Percentiles rank a stretch among this genome's conserved stretches.
These are phyloP conservation scores for Eimeria praecox DNA, from an alignment of 169 alveolate species.

Conservation along the genomic window DNA sequence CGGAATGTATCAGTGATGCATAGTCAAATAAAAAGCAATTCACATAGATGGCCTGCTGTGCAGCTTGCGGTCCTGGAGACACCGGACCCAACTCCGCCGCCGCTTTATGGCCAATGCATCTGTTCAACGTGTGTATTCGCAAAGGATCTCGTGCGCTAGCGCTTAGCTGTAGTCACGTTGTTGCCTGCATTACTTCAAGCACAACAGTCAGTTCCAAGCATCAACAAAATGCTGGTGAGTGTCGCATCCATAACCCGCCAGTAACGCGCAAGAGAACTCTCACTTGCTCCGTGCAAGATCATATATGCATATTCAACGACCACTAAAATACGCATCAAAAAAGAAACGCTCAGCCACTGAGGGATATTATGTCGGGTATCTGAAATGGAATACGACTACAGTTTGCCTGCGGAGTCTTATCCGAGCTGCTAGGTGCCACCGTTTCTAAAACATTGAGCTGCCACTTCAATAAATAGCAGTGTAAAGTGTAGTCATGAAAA, in stretches of 20 bases:
- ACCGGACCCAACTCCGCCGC: conserved; percentile 26
- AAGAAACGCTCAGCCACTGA: not conserved
- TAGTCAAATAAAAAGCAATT: not conserved
- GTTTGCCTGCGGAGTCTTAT: not conserved
- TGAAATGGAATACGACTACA: not conserved
- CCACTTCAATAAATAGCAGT: not conserved
- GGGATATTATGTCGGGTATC: not conserved
- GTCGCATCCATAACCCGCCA: conserved; percentile 4
- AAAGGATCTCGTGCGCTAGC: not conserved
- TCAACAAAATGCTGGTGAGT: conserved; percentile 2
- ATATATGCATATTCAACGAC: not conserved
- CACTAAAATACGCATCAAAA: not conserved
- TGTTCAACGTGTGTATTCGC: conserved; percentile 8
- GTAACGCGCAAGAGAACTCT: not conserved
- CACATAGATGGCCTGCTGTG: not conserved
- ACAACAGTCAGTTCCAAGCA: conserved; percentile 32
- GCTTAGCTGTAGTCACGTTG: not conserved
- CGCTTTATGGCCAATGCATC: conserved; percentile 19
- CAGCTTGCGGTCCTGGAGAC: conserved; percentile 19
- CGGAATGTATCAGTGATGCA: not conserved
- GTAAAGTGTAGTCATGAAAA: not conserved
- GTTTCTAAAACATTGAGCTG: not conserved
- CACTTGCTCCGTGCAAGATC: not conserved
- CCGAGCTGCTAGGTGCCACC: not conserved
- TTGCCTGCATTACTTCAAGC: not conserved